Conservation (phyloP, 2,329 filamentous ascomycete genomes). For the Colletotrichum kahawae region DNA sequence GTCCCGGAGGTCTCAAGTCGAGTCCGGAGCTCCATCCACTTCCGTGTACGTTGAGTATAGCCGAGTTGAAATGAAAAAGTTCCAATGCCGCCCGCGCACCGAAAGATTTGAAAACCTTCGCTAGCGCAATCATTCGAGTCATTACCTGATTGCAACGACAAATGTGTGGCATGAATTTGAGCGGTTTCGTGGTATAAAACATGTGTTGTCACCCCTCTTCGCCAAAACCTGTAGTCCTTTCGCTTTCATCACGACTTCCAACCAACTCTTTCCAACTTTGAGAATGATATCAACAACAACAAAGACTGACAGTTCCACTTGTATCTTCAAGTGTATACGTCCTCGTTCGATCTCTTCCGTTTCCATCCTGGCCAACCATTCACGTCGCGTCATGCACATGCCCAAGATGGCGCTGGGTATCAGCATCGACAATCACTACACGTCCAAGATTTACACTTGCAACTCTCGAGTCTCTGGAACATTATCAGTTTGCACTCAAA, state of each 20-base stretch:
- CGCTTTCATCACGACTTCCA: not conserved
- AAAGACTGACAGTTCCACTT: not conserved
- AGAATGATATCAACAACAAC: not conserved
- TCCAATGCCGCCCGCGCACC: not conserved
- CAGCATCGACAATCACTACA: conserved; percentile 57
- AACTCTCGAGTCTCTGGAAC: conserved; percentile 54
- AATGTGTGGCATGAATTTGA: not conserved
- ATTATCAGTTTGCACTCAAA: conserved; percentile 47
- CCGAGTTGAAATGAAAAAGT: not conserved
- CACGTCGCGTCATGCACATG: conserved; percentile 24
- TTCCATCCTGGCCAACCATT: not conserved
- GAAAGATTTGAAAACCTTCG: not conserved
- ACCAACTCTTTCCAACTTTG: not conserved
- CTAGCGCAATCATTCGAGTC: not conserved
- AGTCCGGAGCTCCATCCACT: not conserved
- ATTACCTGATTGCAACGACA: not conserved
- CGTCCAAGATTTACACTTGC: conserved; percentile 60
- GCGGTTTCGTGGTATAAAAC: not conserved
- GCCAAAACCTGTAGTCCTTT: not conserved
- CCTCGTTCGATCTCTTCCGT: not conserved
- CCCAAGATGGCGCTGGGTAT: conserved; percentile 44
- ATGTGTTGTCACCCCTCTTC: not conserved
- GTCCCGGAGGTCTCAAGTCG: not conserved
- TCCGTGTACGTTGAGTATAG: conserved; percentile 12
- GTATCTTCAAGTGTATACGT: not conserved